phyloP scores from a whole-genome alignment of 306 rosid genomes.

The Lathyrus aphaca region DNA sequence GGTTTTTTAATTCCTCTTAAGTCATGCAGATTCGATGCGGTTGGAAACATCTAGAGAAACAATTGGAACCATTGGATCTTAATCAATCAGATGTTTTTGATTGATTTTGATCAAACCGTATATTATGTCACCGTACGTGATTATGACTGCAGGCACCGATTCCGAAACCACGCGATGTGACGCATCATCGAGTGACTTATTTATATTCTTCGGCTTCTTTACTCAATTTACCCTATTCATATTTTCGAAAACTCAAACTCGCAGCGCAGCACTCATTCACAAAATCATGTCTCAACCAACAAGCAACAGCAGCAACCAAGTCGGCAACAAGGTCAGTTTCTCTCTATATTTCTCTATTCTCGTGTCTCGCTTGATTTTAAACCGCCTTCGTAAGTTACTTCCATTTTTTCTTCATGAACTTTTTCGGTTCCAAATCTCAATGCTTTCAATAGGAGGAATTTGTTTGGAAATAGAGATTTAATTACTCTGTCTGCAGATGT shows the following conservation, averaged over 20 bases:
- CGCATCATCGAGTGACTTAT: not conserved
- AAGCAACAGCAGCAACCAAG: conserved; percentile 27
- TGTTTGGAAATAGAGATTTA: conserved; percentile 4
- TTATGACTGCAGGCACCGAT: not conserved
- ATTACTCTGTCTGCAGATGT: not conserved
- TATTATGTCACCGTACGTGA: no score
- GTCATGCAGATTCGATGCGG: no score
- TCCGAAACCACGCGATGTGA: not conserved
- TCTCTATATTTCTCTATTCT: conserved; percentile 1
- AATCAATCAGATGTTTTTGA: no score
- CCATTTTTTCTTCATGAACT: not conserved
- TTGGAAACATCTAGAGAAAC: no score
- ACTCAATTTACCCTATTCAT: not conserved
- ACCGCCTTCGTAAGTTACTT: not conserved
- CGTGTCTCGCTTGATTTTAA: conserved; percentile 16
- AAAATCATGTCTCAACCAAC: conserved; percentile 54
- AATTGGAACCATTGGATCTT: no score
- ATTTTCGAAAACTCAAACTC: not conserved
- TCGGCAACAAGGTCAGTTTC: conserved; percentile 47
- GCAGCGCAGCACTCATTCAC: not conserved
- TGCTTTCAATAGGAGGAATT: conserved; percentile 1
- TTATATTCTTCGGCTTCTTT: not conserved
- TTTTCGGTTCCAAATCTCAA: conserved; percentile 3
- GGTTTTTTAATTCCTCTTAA: no score
- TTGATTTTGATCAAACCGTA: no score